Percentiles rank a stretch among this genome's conserved stretches.
Conservation (phyloP, 1,284 basidiomycete species). For the Boletellus deceptivus region DNA sequence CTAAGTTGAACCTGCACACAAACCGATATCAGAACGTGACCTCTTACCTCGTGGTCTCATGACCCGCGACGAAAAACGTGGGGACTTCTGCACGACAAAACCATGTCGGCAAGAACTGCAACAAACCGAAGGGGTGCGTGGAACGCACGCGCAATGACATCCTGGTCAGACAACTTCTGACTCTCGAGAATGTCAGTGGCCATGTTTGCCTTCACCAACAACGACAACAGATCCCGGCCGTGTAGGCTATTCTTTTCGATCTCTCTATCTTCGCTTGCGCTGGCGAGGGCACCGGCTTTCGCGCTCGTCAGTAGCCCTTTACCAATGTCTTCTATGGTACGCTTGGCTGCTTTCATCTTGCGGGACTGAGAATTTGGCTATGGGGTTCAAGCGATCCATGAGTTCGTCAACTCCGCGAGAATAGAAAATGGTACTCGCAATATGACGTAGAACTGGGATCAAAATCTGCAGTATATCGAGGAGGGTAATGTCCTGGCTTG, state of each 20-base stretch:
- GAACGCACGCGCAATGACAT: slow-evolving; percentile 69
- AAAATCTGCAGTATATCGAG: slow-evolving; percentile 31
- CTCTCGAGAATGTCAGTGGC: slow-evolving; percentile 52
- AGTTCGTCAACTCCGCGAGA: neutral
- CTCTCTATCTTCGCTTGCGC: slow-evolving; percentile 14
- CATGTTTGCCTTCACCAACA: slow-evolving; percentile 62
- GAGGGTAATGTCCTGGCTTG: no score
- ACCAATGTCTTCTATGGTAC: slow-evolving; percentile 39
- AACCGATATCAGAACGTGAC: neutral
- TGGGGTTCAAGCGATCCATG: no score
- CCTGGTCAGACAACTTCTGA: slow-evolving; percentile 67
- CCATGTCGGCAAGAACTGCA: no score
- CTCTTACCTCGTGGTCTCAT: slow-evolving; percentile 71
- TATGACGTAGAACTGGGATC: slow-evolving; percentile 40
- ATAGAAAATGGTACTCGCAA: slow-evolving; percentile 35
- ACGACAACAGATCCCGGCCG: slow-evolving; percentile 51
- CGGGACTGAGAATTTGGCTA: slow-evolving; percentile 19
- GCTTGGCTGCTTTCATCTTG: slow-evolving; percentile 15
- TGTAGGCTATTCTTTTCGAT: slow-evolving; percentile 32
- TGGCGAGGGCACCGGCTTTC: slow-evolving; percentile 33
- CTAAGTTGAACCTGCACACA: neutral
- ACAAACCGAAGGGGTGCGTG: no score
- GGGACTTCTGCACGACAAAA: slow-evolving; percentile 34
- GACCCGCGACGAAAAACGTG: slow-evolving; percentile 56
- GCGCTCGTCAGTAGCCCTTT: slow-evolving; percentile 44